phyloP scores from a whole-genome alignment of 768 basidiomycete species.

The Boletellus sp. region DNA sequence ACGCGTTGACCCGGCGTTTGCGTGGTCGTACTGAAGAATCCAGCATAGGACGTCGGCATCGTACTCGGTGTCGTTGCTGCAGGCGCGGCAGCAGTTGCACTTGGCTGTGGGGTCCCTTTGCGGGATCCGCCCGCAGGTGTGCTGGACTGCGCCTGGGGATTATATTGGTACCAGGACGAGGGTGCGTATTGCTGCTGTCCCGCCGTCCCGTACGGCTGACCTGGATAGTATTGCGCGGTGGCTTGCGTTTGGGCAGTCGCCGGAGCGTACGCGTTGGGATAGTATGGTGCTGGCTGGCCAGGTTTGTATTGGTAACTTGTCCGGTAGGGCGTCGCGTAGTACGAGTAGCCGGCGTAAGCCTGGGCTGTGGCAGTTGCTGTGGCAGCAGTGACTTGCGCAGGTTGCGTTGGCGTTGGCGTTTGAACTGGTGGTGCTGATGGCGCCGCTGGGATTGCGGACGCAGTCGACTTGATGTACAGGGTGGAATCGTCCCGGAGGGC shows the following conservation, averaged over 20 bases:
- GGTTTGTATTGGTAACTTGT: conserved; percentile 37
- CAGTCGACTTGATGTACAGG: conserved; percentile 54
- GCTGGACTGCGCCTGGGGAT: conserved; percentile 27
- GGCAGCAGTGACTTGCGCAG: conserved; percentile 22
- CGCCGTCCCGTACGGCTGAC: conserved; percentile 32
- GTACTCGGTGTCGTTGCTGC: conserved; percentile 27
- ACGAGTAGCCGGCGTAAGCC: conserved; percentile 33
- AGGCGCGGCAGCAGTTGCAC: conserved; percentile 22
- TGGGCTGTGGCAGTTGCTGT: conserved; percentile 26
- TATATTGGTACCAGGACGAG: conserved; percentile 44
- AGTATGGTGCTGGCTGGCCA: conserved; percentile 33
- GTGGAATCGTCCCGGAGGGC: conserved; percentile 77
- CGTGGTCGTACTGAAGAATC: conserved; percentile 35
- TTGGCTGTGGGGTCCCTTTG: conserved; percentile 44
- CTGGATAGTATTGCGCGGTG: conserved; percentile 35
- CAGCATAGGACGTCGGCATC: conserved; percentile 37
- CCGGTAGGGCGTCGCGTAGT: conserved; percentile 35
- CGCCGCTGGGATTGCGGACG: conserved; percentile 32
- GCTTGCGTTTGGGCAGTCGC: conserved; percentile 26
- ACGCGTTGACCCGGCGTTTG: conserved; percentile 42
- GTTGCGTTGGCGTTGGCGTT: conserved; percentile 31
- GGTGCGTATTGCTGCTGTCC: conserved; percentile 42
- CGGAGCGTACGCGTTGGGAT: conserved; percentile 28
- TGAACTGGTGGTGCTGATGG: conserved; percentile 33
- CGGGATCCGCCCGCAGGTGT: conserved; percentile 32